These are phyloP conservation scores for Neurospora sp. DNA, from an alignment of 2,329 filamentous ascomycete genomes.

Conservation along the genomic window DNA sequence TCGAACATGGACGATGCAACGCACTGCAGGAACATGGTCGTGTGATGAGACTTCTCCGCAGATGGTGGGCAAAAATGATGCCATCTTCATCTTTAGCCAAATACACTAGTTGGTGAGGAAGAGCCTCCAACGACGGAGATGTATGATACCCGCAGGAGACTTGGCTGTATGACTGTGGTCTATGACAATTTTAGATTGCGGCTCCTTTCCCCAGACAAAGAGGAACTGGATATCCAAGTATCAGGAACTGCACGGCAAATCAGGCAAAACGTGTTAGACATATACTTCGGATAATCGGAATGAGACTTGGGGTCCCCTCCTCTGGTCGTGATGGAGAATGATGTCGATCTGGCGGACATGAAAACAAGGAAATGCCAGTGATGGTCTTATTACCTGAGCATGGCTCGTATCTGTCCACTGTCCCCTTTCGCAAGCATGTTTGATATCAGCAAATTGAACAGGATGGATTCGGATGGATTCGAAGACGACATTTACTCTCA, in stretches of 20 bases:
- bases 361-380: not conserved
- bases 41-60: not conserved
- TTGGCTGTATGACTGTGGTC: not conserved
- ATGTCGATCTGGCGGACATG: not conserved
- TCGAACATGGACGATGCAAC: not conserved
- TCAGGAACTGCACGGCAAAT: not conserved
- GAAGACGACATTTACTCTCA: no score
- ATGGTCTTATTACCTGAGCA: not conserved
- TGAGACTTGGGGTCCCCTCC: not conserved
- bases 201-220: not conserved
- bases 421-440: not conserved
- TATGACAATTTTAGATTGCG: not conserved
- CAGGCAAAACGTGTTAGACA: not conserved
- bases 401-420: not conserved
- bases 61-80: not conserved
- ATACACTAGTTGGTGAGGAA: not conserved
- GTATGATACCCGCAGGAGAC: not conserved
- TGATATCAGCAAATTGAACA: not conserved
- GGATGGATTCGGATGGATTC: not conserved
- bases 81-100: not conserved
- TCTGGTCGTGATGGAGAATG: not conserved
- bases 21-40: not conserved
- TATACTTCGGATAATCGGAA: not conserved
- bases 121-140: not conserved
- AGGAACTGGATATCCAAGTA: not conserved